Base-by-base conservation (phyloP, 2,329 filamentous ascomycete species). In the Microdochium paspali region DNA sequence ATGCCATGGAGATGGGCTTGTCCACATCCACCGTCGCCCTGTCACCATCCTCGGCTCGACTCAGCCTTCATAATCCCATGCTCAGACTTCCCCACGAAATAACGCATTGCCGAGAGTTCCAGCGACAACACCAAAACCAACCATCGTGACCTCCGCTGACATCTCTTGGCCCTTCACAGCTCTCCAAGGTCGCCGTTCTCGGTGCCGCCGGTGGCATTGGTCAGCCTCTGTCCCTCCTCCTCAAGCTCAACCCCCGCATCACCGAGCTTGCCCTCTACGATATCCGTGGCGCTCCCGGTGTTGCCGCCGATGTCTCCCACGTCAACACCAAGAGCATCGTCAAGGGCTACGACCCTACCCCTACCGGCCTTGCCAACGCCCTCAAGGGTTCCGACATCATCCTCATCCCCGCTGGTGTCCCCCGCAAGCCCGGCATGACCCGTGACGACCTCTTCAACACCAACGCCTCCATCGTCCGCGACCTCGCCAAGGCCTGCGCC, bases 381-480 rank as follows among this genome's bases (percentile, higher is more conserved):
- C 82, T 98, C 69, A 86, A 87, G 75, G 90, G 80, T 66, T 77
- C 90, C 64, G 90, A 97, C 73, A 84, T 98, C 61, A 88, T 98
- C 65, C 82, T 98, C 66, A 97, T 98, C 71, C 93, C 93, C 65
- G 93, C 93, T 64, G 93, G 93, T 79, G 91, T 98, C 58, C 93
- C 93, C 66, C 90, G 93, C 76, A 96, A 96, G 83, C 93, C 93
- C 69, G 93, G 93, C 74, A 98, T 98, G 93, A 95, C 87, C 75
- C 90, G 93, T 79, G 93, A 98, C 74, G 91, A 98, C 70, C 85
- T 98, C 56, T 98, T 98, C 90, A 97, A 97, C 84, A 98, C 91
- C 80, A 98, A 98, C 73, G 93, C 93, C 71, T 95, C 89, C 68
- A 98, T 98, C 70, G 93, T 98, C 69, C 90, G 91, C 66, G 93